Percentiles rank a stretch among this genome's conserved stretches.
Conservation (phyloP, 164 flowering plant species). For the Sedum album region DNA sequence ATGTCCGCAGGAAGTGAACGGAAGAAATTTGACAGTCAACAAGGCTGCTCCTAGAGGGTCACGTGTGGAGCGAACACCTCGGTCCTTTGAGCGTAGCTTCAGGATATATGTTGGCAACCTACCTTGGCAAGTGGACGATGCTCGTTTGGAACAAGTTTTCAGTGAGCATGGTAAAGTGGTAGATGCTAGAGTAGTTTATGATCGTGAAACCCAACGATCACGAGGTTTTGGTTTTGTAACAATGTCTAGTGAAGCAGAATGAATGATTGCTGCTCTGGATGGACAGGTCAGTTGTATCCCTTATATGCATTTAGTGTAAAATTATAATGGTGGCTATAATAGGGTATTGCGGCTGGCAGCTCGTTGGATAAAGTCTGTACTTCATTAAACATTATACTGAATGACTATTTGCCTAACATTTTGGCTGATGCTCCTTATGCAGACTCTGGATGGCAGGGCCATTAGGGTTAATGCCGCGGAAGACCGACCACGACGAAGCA, state of each 20-base stretch:
- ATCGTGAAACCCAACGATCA: constrained; percentile 52
- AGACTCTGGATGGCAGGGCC: constrained; percentile 34
- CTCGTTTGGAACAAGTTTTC: constrained; percentile 48
- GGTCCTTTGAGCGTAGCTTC: constrained; percentile 20
- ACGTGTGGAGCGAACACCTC: constrained; percentile 28
- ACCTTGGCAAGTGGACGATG: constrained; percentile 55
- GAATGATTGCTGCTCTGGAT: constrained; percentile 33
- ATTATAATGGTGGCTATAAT: neutral
- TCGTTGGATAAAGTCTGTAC: neutral
- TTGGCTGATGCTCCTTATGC: constrained; percentile 9
- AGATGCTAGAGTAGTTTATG: constrained; percentile 46
- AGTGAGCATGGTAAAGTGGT: constrained; percentile 63
- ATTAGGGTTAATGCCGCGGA: constrained; percentile 29
- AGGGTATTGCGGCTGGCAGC: neutral
- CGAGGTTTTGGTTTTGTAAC: constrained; percentile 71
- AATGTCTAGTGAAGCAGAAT: constrained; percentile 23
- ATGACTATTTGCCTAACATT: neutral
- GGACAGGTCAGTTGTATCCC: constrained; percentile 26
- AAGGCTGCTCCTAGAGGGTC: constrained; percentile 76
- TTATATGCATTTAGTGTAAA: neutral
- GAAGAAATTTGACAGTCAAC: constrained; percentile 65
- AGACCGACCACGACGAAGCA: constrained; percentile 19
- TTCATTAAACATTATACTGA: neutral
- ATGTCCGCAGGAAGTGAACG: constrained; percentile 47
- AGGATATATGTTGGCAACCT: constrained; percentile 62